A percentile compares a stretch with the other conserved stretches of the same genome.
Conservation (phyloP, 176 grass and related monocot species). For the Eremochloa ophiuroides region DNA sequence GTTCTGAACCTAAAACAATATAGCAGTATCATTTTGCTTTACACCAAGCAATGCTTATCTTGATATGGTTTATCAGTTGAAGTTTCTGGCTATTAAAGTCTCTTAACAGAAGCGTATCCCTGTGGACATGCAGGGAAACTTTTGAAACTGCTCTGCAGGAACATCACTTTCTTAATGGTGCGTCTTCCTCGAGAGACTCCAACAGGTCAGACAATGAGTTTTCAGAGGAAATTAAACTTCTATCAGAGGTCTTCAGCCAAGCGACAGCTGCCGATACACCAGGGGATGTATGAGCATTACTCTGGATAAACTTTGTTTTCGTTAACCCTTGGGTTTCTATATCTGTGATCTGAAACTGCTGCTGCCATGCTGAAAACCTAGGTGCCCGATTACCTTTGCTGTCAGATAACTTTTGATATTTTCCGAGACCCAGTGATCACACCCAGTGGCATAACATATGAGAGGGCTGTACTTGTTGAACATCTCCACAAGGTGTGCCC, state of each 20-base stretch:
- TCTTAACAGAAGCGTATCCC: neutral
- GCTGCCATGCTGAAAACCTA: conserved; percentile 24
- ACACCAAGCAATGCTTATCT: neutral
- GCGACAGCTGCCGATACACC: conserved; percentile 40
- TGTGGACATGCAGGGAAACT: conserved; percentile 40
- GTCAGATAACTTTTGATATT: neutral
- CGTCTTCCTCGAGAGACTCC: conserved; percentile 9
- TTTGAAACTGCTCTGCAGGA: conserved; percentile 75
- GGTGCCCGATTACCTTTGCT: conserved; percentile 81
- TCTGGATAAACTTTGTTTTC: neutral
- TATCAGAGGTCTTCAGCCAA: conserved; percentile 65
- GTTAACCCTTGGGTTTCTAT: neutral
- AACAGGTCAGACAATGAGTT: conserved; percentile 32
- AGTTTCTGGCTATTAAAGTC: neutral
- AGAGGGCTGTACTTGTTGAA: conserved; percentile 23
- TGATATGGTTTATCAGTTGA: neutral
- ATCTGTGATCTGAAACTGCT: conserved; percentile 20
- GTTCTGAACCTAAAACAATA: neutral
- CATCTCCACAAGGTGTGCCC: conserved; percentile 28
- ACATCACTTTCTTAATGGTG: conserved; percentile 60
- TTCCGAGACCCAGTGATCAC: conserved; percentile 49
- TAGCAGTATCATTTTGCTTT: neutral
- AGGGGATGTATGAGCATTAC: conserved; percentile 51
- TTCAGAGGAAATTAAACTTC: conserved; percentile 51
- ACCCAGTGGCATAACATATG: conserved; percentile 85